phyloP scores from a whole-genome alignment of 2,329 filamentous ascomycete species.

The Verticillium tricorpus region DNA sequence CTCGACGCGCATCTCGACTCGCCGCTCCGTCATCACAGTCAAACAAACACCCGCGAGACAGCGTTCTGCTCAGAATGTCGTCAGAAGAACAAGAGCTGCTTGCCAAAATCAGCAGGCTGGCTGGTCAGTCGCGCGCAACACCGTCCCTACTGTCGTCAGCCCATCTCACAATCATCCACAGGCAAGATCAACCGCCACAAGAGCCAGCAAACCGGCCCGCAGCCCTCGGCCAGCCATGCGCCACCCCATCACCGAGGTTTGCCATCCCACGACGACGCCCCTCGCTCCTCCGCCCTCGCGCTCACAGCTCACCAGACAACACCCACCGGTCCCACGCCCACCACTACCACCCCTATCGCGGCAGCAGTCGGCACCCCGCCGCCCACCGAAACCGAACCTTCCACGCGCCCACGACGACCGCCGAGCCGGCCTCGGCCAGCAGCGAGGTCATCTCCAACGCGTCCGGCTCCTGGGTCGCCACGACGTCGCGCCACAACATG shows the following conservation, averaged over 20 bases:
- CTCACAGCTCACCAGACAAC: conserved; percentile 20
- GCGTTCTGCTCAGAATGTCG: conserved; percentile 27
- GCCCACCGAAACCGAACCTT: conserved; percentile 50
- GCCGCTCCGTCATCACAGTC: too few relatives aligned
- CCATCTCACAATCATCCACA: conserved; percentile 28
- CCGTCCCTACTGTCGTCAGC: neutral
- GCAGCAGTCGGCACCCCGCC: conserved; percentile 19
- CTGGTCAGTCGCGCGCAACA: conserved; percentile 30
- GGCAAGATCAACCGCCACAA: conserved; percentile 80
- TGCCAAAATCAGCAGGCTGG: conserved; percentile 47
- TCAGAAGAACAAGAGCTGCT: conserved; percentile 49
- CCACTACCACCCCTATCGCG: conserved; percentile 7
- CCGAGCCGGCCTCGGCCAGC: conserved; percentile 16
- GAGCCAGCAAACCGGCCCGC: conserved; percentile 49
- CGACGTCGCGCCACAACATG: conserved; percentile 65
- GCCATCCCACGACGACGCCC: conserved; percentile 9
- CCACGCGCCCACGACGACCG: conserved; percentile 22
- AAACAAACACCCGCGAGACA: neutral
- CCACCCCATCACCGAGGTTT: conserved; percentile 29
- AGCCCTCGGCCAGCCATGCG: conserved; percentile 21
- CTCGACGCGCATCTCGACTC: too few relatives aligned
- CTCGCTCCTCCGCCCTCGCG: neutral
- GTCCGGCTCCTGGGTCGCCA: conserved; percentile 59
- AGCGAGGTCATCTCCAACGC: conserved; percentile 29
- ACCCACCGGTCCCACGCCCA: conserved; percentile 22